phyloP scores from a whole-genome alignment of 2,329 filamentous ascomycete genomes.

The Cladosporium sp. region DNA sequence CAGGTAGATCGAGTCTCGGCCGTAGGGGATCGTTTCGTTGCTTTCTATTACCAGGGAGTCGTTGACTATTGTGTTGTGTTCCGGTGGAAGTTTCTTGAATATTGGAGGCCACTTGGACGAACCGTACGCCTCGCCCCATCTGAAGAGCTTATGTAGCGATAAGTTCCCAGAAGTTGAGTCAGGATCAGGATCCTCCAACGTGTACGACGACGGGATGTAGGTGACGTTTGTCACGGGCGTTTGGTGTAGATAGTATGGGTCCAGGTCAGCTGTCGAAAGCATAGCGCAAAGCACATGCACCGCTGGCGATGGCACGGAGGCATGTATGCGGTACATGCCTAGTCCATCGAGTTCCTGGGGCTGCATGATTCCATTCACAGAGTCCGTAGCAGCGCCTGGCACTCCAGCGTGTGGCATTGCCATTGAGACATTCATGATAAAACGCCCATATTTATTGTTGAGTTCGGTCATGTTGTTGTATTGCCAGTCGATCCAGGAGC shows the following conservation, averaged over 20 bases:
- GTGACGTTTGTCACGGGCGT: conserved; percentile 20
- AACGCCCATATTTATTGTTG: conserved; percentile 48
- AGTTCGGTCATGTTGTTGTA: conserved; percentile 51
- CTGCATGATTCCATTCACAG: conserved; percentile 63
- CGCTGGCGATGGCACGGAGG: conserved; percentile 64
- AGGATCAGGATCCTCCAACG: conserved; percentile 8
- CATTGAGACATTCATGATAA: conserved; percentile 71
- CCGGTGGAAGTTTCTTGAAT: conserved; percentile 48
- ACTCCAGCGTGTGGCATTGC: conserved; percentile 72
- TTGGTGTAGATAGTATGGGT: conserved; percentile 59
- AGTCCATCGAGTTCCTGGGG: conserved; percentile 57
- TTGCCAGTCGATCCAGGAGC: conserved; percentile 56
- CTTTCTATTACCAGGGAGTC: conserved; percentile 27
- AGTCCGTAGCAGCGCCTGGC: conserved; percentile 57
- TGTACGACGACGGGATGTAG: conserved; percentile 1
- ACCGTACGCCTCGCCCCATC: conserved; percentile 54
- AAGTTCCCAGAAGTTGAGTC: too few relatives aligned
- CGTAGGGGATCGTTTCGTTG: conserved; percentile 26
- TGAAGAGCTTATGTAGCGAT: conserved; percentile 69
- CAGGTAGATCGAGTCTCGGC: conserved; percentile 58
- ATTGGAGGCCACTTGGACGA: conserved; percentile 33
- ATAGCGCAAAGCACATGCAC: conserved; percentile 71
- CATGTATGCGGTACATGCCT: conserved; percentile 63
- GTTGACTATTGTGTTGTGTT: conserved; percentile 65
- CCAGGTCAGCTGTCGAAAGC: conserved; percentile 54